A percentile compares a stretch with the other conserved stretches of the same genome.
Evolutionary conservation across 495 filamentous ascomycete genomes (phyloP).

Genomic region (Bombardia bombarda): DNA sequence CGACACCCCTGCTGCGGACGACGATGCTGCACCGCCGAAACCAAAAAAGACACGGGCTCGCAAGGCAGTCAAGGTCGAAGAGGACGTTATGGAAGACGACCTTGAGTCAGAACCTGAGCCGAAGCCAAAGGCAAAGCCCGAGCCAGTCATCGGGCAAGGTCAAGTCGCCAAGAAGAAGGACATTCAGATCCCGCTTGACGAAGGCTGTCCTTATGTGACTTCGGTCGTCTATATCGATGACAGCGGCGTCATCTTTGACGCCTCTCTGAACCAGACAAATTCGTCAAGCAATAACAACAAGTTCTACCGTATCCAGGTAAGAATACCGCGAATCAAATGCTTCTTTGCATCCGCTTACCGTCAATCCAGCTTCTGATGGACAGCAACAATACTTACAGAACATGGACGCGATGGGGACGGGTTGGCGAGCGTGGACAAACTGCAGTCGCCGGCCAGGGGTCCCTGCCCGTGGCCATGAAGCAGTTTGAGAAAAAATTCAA

Average conservation of each 20-base stretch:
- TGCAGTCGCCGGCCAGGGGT: conserved; percentile 34
- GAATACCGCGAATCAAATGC: too few species aligned
- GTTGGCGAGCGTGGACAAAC: conserved; percentile 66
- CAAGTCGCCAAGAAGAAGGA: conserved; percentile 38
- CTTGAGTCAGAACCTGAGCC: conserved; percentile 5
- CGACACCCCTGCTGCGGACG: not conserved
- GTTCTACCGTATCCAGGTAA: conserved; percentile 58
- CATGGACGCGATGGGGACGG: conserved; percentile 71
- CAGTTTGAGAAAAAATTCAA: conserved; percentile 71
- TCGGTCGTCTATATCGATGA: conserved; percentile 57
- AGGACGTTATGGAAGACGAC: conserved; percentile 9
- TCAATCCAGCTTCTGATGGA: conserved; percentile 32
- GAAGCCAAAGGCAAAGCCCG: conserved; percentile 5
- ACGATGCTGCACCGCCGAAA: conserved; percentile 7
- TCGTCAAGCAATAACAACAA: conserved; percentile 60
- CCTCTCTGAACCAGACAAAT: conserved; percentile 53
- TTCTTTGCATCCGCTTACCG: too few species aligned
- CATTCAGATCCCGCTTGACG: conserved; percentile 41
- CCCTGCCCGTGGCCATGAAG: conserved; percentile 36
- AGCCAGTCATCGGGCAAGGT: conserved; percentile 25
- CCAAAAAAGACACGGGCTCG: conserved; percentile 13
- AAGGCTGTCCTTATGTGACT: conserved; percentile 20
- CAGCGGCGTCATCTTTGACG: conserved; percentile 56
- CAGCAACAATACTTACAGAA: conserved; percentile 27
- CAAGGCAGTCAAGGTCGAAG: conserved; percentile 14